These are phyloP conservation scores for Aureobasidium vineae DNA, from an alignment of 2,329 filamentous ascomycete genomes.

Conservation along the genomic window DNA sequence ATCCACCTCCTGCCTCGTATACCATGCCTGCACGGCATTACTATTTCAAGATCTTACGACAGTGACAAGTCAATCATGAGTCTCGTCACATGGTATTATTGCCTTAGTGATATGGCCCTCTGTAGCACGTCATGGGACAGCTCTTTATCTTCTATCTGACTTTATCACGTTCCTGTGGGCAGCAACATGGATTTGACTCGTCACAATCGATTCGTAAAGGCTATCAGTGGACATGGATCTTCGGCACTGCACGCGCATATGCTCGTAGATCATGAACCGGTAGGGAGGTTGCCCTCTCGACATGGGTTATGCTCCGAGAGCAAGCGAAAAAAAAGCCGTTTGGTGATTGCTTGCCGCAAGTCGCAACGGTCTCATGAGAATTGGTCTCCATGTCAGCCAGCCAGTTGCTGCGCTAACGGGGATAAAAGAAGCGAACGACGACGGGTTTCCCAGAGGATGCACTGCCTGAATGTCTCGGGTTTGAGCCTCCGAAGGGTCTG, in stretches of 20 bases:
- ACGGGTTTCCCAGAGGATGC: slow-evolving; percentile 22
- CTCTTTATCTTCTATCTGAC: not conserved
- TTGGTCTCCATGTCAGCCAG: slow-evolving; percentile 23
- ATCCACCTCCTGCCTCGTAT: slow-evolving; percentile 23
- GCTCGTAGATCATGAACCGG: not conserved
- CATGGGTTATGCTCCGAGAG: slow-evolving; percentile 12
- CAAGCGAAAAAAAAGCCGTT: slow-evolving; percentile 11
- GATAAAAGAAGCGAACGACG: slow-evolving; percentile 20
- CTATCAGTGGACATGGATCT: slow-evolving; percentile 1
- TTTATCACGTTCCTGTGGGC: not conserved
- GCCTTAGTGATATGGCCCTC: not conserved
- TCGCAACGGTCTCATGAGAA: slow-evolving; percentile 24
- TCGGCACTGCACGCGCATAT: not conserved
- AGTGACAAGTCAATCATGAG: not conserved
- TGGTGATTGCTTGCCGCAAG: slow-evolving; percentile 11
- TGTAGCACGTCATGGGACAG: slow-evolving; percentile 7
- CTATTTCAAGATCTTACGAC: not conserved
- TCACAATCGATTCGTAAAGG: slow-evolving; percentile 14
- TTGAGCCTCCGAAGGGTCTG: not conserved
- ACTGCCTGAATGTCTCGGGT: slow-evolving; percentile 10
- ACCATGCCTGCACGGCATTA: slow-evolving; percentile 8
- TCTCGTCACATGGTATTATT: slow-evolving; percentile 9
- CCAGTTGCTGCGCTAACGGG: slow-evolving; percentile 19
- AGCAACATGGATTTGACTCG: not conserved
- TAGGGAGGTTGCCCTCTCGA: slow-evolving; percentile 15